Conservation (phyloP, 2,329 filamentous ascomycete genomes). For the Fusarium sp. region DNA sequence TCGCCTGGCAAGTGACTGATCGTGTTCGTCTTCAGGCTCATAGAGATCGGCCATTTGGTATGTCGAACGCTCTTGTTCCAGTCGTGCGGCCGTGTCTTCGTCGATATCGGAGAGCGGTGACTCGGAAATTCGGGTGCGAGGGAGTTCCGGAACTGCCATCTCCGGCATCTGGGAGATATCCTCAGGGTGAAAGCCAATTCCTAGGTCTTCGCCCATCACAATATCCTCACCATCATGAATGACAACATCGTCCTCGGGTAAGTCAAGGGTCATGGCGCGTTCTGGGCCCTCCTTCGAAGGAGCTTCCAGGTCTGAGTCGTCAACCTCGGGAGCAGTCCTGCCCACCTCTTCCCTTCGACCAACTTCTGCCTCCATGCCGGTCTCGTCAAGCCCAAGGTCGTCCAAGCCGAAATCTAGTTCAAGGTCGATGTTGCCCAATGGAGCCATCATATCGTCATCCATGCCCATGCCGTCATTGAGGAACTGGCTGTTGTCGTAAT, state of each 20-base stretch:
- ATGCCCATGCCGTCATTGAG: conserved; percentile 72
- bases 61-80: conserved; percentile 67
- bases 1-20: conserved; percentile 70
- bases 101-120: conserved; percentile 77
- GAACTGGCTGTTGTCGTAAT: conserved; percentile 81
- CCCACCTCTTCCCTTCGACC: conserved; percentile 76
- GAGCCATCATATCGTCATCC: conserved; percentile 68
- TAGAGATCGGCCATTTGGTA: conserved; percentile 68
- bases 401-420: conserved; percentile 80
- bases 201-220: conserved; percentile 66
- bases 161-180: conserved; percentile 68
- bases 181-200: conserved; percentile 72
- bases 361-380: conserved; percentile 74
- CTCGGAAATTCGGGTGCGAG: conserved; percentile 72
- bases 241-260: conserved; percentile 65
- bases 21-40: conserved; percentile 68
- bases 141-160: conserved; percentile 59
- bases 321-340: conserved; percentile 49
- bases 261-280: conserved; percentile 64
- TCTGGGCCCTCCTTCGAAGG: conserved; percentile 67
- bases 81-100: conserved; percentile 68
- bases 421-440: conserved; percentile 75
- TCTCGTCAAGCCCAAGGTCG: conserved; percentile 75
- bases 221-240: conserved; percentile 73
- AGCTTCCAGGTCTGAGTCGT: conserved; percentile 69